Conservation (phyloP, 139 green algal species). For the Volvox africanus region DNA sequence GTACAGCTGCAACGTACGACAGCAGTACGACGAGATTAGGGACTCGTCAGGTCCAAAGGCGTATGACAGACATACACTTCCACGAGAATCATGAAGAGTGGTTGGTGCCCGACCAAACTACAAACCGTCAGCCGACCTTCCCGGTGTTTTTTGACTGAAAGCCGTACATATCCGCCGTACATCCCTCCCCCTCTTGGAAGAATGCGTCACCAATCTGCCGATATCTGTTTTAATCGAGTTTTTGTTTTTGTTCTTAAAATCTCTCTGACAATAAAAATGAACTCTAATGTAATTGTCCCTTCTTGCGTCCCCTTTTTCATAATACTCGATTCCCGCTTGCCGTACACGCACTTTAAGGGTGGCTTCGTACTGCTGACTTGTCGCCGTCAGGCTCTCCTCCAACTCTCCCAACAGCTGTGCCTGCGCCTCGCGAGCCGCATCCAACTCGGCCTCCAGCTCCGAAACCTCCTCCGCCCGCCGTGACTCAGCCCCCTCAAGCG, state of each 20-base stretch:
- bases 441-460: constrained; percentile 35
- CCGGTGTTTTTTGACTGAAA: too few species aligned
- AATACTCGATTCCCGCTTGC: background rate
- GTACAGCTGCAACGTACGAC: constrained; percentile 32
- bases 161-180: too few species aligned
- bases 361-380: constrained; percentile 44
- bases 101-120: too few species aligned
- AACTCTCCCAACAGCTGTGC: constrained; percentile 35
- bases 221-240: too few species aligned
- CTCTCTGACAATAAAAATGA: too few species aligned
- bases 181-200: too few species aligned
- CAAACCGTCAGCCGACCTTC: too few species aligned
- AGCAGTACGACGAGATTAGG: background rate
- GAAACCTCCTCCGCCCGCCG: background rate
- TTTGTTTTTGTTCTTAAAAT: too few species aligned
- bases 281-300: too few species aligned
- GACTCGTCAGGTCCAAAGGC: background rate
- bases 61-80: background rate
- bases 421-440: constrained; percentile 25
- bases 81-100: too few species aligned
- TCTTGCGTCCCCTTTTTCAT: too few species aligned
- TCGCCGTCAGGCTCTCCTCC: constrained; percentile 42
- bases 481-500: constrained; percentile 5
- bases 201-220: too few species aligned
- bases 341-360: constrained; percentile 14